Percentiles rank a stretch among this genome's conserved stretches.
Conservation (phyloP, 2,329 filamentous ascomycete species). For the Aureobasidium leucospermi region DNA sequence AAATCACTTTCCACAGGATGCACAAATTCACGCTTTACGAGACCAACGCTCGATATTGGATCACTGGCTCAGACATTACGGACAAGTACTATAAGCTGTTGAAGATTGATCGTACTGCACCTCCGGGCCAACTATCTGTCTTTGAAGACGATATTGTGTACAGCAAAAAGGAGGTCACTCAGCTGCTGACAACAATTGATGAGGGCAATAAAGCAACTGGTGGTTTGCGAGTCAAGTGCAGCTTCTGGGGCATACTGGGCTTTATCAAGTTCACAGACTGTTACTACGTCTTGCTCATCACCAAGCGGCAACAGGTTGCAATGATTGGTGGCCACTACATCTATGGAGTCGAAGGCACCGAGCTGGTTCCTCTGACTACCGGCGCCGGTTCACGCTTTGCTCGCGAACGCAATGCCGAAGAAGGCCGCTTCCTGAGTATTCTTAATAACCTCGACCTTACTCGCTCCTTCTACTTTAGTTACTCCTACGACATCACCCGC, state of each 20-base stretch:
- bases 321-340: conserved; percentile 95
- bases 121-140: conserved; percentile 70
- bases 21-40: conserved; percentile 98
- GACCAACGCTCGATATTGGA: conserved; percentile 85
- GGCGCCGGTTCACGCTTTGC: conserved; percentile 59
- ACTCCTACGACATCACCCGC: conserved; percentile 91
- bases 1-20: conserved; percentile 47
- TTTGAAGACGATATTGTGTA: conserved; percentile 95
- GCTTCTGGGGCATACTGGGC: conserved; percentile 85
- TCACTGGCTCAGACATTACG: conserved; percentile 85
- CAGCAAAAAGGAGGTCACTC: conserved; percentile 82
- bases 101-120: conserved; percentile 87
- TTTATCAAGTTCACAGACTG: conserved; percentile 94
- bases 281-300: conserved; percentile 96
- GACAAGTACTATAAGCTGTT: conserved; percentile 84
- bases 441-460: conserved; percentile 86
- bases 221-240: conserved; percentile 81
- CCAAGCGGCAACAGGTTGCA: conserved; percentile 90
- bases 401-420: conserved; percentile 78
- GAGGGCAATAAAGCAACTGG: conserved; percentile 89
- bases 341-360: conserved; percentile 90
- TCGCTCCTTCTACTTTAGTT: conserved; percentile 94
- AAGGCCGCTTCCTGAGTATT: conserved; percentile 80
- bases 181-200: conserved; percentile 88
- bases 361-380: conserved; percentile 79